phyloP scores from a whole-genome alignment of 768 basidiomycete genomes.

The Auriscalpium orientale region DNA sequence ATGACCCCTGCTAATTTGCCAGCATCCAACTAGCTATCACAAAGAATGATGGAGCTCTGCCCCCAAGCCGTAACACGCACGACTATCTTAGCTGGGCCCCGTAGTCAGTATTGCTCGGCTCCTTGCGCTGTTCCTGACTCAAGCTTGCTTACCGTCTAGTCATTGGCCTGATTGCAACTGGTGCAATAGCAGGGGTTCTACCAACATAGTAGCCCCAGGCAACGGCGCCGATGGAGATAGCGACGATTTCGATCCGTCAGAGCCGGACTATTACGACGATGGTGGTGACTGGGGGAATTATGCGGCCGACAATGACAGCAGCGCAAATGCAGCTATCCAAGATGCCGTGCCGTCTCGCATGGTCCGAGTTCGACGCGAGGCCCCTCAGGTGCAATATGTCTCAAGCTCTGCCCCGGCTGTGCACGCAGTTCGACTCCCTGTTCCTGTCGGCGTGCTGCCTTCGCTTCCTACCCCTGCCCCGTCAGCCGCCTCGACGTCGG shows the following conservation, averaged over 20 bases:
- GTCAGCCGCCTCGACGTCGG: background rate
- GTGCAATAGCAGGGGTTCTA: conserved; percentile 29
- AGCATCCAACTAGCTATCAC: conserved; percentile 26
- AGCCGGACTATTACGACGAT: conserved; percentile 2
- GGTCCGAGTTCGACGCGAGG: background rate
- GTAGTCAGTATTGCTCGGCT: conserved; percentile 33
- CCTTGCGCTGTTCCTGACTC: background rate
- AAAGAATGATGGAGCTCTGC: conserved; percentile 21
- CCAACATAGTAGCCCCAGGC: background rate
- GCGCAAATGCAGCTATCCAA: background rate
- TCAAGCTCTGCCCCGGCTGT: background rate
- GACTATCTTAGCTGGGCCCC: conserved; percentile 56
- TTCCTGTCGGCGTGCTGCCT: background rate
- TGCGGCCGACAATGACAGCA: background rate
- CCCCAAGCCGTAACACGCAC: conserved; percentile 32
- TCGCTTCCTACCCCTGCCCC: background rate
- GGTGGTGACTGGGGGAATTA: background rate
- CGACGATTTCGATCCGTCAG: background rate
- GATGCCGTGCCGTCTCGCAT: background rate
- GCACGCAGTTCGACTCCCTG: background rate
- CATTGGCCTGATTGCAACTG: conserved; percentile 52
- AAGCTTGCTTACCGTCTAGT: conserved; percentile 18
- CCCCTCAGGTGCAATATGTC: background rate
- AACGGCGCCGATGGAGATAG: background rate
- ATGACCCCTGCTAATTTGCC: background rate